Conservation (phyloP, 305 asterid species). For the Fraxinus paxiana region DNA sequence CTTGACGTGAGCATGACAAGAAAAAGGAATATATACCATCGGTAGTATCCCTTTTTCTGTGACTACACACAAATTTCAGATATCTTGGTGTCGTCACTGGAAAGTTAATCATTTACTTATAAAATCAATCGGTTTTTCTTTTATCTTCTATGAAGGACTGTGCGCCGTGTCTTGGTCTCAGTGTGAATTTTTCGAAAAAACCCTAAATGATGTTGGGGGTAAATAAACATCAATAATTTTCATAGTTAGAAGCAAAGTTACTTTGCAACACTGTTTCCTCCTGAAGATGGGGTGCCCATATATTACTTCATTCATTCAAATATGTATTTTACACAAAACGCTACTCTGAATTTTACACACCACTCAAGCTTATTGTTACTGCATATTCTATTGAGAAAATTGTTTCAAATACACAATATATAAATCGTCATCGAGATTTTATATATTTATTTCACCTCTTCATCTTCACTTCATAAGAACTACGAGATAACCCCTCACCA, state of each 20-base stretch:
- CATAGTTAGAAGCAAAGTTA: not conserved
- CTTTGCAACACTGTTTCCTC: not conserved
- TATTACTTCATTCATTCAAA: not conserved
- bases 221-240: not conserved
- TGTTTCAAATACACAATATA: not conserved
- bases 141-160: not conserved
- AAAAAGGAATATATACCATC: not conserved
- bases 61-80: too few relatives aligned
- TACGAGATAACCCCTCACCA: slow-evolving; percentile 33
- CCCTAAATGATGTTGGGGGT: not conserved
- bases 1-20: not conserved
- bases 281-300: not conserved
- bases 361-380: not conserved
- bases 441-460: not conserved
- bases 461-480: not conserved
- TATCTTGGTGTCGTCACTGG: not conserved
- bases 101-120: not conserved
- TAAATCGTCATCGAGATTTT: not conserved
- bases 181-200: too few relatives aligned
- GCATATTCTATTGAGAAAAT: not conserved
- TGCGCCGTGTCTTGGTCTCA: not conserved
- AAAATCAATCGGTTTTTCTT: not conserved
- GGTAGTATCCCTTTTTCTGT: not conserved
- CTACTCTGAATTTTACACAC: not conserved
- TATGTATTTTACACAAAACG: not conserved